Percentiles rank a stretch among this genome's conserved stretches.
Conservation (phyloP, 2,329 filamentous ascomycete species). For the Chrysosphaeria jannelii region DNA sequence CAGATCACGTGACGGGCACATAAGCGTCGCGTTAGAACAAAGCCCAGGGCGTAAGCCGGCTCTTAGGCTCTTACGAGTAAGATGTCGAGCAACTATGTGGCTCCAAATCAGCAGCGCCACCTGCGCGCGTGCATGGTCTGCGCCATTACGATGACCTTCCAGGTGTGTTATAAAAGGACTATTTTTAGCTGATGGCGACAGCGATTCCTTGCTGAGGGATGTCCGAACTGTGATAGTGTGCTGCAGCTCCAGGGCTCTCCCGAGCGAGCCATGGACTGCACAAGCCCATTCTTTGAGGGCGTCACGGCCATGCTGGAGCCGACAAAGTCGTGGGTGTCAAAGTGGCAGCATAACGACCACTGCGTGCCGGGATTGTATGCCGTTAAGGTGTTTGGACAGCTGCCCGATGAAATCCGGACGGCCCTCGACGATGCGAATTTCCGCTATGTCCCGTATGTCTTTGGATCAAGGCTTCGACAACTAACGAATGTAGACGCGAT, state of each 20-base stretch:
- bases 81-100: slow-evolving; percentile 31
- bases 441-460: too few species aligned
- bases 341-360: slow-evolving; percentile 72
- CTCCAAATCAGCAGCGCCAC: slow-evolving; percentile 49
- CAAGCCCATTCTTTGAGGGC: slow-evolving; percentile 85
- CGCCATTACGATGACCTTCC: slow-evolving; percentile 65
- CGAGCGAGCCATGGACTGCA: slow-evolving; percentile 75
- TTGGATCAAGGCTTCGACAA: too few species aligned
- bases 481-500: neutral
- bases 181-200: slow-evolving; percentile 8
- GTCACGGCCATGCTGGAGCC: slow-evolving; percentile 65
- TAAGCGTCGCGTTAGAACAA: too few species aligned
- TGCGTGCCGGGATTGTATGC: slow-evolving; percentile 82
- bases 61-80: too few species aligned
- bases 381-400: slow-evolving; percentile 67
- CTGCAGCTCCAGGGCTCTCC: slow-evolving; percentile 51
- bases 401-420: slow-evolving; percentile 32
- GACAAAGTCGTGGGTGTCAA: slow-evolving; percentile 73
- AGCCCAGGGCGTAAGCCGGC: too few species aligned
- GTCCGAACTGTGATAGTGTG: slow-evolving; percentile 88
- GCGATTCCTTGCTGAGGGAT: slow-evolving; percentile 68
- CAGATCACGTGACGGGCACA: too few species aligned
- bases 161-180: slow-evolving; percentile 17
- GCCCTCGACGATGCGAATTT: slow-evolving; percentile 33
- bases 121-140: slow-evolving; percentile 97